Evolutionary conservation across 352 stramenopile genomes (phyloP), one percentile per base, ranked within the genome.

Genomic region (Halophytophthora batemanensis): DNA sequence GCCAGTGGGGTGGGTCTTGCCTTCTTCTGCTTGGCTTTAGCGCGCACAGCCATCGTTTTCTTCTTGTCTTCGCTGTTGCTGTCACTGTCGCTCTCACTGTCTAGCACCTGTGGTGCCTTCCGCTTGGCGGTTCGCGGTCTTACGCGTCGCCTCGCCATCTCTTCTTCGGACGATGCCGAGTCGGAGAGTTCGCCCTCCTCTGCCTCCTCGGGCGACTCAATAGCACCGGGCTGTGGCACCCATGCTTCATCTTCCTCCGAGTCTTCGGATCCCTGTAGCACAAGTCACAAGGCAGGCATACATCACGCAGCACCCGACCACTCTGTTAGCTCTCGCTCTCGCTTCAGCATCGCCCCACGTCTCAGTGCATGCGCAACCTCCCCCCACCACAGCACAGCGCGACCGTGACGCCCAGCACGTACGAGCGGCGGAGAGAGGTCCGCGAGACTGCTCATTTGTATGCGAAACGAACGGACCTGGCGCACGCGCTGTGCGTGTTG

Each of bases 1-100:
- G 39, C 14, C 21, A 23, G 41, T 2, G 47, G 28, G 15, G 57
- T 48, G 5, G 42, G 46, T 45, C 69, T 66, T 2, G 47, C 37
- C 34, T 56, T 74, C 44, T 66, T 68, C 39, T 43, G 45, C 40
- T 74, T 72, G 38, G 60, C 56, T 22, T 60, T 66, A 7, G 52
- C 25, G 0, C 25, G 45, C 23, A 42, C 14, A 6, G 31, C 23
- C 39, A 43, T 29, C 18, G 34, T 41, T 17, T 71, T 61, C 13
- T 81, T 66, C 12, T 74, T 50, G 18, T 76, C 77, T 0, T 71
- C 86, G 51, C 69, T 76, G 48, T 86, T 87, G 51, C 69, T 76
- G 48, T 86, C 74, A 52, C 71, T 85, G 21, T 76, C 62, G 25
- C 86, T 63, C 25, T 31, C 25, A 8, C 25, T 31, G 4, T 31